phyloP scores from a whole-genome alignment of 169 alveolate species.

The Plasmodium vivax region DNA sequence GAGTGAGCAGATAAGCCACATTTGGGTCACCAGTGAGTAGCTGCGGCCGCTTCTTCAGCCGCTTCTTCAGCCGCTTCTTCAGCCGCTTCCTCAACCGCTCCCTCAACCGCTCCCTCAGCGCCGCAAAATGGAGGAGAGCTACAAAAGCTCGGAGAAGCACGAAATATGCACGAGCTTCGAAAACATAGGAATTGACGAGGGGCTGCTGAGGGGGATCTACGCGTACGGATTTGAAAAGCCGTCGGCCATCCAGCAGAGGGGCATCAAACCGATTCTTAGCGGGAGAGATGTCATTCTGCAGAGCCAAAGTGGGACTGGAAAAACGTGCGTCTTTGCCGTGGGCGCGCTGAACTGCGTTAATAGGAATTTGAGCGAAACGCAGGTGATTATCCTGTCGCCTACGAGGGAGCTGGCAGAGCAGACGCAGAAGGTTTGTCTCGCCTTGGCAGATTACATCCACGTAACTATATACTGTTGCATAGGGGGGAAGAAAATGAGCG shows the following conservation, averaged over 20 bases:
- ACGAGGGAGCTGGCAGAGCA: slow-evolving; percentile 99
- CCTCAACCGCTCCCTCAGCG: no score
- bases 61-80: no score
- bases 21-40: background rate
- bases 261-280: slow-evolving; percentile 98
- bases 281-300: slow-evolving; percentile 99
- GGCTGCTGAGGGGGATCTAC: slow-evolving; percentile 96
- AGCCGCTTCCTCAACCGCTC: no score
- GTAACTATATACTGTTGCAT: slow-evolving; percentile 96
- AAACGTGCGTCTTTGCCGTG: slow-evolving; percentile 98
- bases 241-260: slow-evolving; percentile 98
- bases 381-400: slow-evolving; percentile 98
- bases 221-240: slow-evolving; percentile 99
- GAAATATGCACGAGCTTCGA: slow-evolving; percentile 89
- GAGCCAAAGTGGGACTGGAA: slow-evolving; percentile 99
- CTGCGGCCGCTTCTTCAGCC: no score
- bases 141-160: slow-evolving; percentile 43
- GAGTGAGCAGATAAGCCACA: background rate
- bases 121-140: slow-evolving; percentile 28
- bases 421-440: slow-evolving; percentile 93
- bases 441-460: slow-evolving; percentile 92
- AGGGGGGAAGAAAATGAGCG: slow-evolving; percentile 99
- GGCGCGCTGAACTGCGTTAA: slow-evolving; percentile 96
- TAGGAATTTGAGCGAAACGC: slow-evolving; percentile 91
- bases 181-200: slow-evolving; percentile 94